Evolutionary conservation across 2,329 filamentous ascomycete genomes (phyloP).

Genomic region (Raffaelea deltoideospora): DNA sequence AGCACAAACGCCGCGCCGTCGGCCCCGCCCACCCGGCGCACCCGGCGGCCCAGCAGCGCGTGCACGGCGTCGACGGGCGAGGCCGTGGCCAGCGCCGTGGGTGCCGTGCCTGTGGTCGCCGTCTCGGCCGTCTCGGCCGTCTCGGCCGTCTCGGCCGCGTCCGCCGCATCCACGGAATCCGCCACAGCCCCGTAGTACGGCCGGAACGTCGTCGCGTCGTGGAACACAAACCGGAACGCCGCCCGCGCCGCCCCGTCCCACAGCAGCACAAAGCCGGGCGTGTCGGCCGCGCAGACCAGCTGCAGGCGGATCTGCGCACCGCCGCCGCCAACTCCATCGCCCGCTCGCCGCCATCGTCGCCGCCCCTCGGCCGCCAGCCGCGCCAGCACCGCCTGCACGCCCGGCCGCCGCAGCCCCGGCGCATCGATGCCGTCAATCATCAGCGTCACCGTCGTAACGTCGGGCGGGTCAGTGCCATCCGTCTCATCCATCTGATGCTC

Average conservation of each 20-base stretch:
- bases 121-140: no score
- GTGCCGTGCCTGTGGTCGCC: no score
- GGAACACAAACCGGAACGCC: conserved; percentile 74
- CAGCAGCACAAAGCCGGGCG: conserved; percentile 70
- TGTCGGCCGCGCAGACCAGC: conserved; percentile 71
- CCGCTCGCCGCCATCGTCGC: no score
- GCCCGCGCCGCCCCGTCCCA: conserved; percentile 83
- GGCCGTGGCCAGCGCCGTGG: no score
- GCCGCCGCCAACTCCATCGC: no score
- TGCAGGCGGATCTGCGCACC: conserved; percentile 56
- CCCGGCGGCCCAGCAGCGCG: conserved; percentile 66
- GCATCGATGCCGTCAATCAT: conserved; percentile 83
- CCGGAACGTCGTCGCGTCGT: conserved; percentile 84
- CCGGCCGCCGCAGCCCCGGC: conserved; percentile 53
- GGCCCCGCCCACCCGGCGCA: conserved; percentile 67
- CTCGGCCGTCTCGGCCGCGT: conserved; percentile 45
- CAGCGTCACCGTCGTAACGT: conserved; percentile 40
- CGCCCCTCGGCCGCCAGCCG: no score
- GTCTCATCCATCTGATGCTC: no score
- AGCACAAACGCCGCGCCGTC: conserved; percentile 88
- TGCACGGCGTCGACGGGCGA: conserved; percentile 87
- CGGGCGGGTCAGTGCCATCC: no score
- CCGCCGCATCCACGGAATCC: neutral
- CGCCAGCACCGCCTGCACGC: conserved; percentile 57
- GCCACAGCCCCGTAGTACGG: conserved; percentile 31